Conservation (phyloP, 768 basidiomycete genomes). For the Fomitopsis serialis region DNA sequence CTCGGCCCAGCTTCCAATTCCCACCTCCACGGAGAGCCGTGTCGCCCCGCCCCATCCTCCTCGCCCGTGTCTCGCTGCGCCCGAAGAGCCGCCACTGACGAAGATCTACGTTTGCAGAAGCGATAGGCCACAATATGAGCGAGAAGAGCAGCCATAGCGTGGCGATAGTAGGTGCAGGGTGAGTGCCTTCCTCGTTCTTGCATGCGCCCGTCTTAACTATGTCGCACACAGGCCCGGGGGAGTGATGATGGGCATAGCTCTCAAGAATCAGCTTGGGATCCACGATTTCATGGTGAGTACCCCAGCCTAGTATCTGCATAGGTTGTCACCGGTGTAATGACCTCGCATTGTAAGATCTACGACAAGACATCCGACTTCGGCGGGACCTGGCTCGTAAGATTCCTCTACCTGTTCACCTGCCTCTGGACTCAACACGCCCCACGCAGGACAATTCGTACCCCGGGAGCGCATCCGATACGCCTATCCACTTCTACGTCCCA, state of each 20-base stretch:
- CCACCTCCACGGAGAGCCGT: too few species aligned
- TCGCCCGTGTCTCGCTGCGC: too few species aligned
- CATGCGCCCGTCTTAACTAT: too few species aligned
- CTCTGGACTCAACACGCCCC: neutral
- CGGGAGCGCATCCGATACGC: slow-evolving; percentile 19
- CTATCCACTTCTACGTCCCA: slow-evolving; percentile 23
- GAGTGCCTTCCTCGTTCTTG: neutral
- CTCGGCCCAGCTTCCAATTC: too few species aligned
- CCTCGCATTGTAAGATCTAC: slow-evolving; percentile 23
- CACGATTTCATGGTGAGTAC: slow-evolving; percentile 25
- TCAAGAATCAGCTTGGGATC: slow-evolving; percentile 25
- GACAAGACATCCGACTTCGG: slow-evolving; percentile 24
- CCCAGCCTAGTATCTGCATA: neutral
- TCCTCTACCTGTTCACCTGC: neutral
- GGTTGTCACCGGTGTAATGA: neutral
- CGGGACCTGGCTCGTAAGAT: slow-evolving; percentile 22
- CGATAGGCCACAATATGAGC: too few species aligned
- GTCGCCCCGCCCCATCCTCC: too few species aligned
- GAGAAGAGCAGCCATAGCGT: neutral
- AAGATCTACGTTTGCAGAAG: too few species aligned
- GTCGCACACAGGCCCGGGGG: slow-evolving; percentile 27
- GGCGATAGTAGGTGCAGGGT: slow-evolving; percentile 24
- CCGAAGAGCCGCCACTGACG: too few species aligned
- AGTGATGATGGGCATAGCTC: slow-evolving; percentile 23
- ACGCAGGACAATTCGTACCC: slow-evolving; percentile 22